Percentiles rank a stretch among this genome's conserved stretches.
phyloP scores from a whole-genome alignment of 1,284 basidiomycete species.

The Chalciporus sp. region DNA sequence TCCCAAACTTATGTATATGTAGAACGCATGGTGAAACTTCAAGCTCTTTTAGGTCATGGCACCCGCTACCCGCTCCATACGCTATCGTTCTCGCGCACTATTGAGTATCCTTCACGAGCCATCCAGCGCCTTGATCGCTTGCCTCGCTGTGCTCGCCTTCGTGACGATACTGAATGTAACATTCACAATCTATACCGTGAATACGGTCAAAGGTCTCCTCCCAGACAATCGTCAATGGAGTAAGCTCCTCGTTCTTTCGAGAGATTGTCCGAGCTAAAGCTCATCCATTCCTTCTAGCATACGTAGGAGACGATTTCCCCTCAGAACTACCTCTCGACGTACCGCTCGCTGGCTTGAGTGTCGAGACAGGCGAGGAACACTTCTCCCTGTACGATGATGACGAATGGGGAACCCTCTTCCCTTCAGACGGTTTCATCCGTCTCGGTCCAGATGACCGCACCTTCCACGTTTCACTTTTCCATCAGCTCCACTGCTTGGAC shows the following conservation, averaged over 20 bases:
- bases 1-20: constrained; percentile 8
- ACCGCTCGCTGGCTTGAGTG: constrained; percentile 28
- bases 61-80: neutral
- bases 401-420: constrained; percentile 42
- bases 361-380: constrained; percentile 24
- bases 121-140: constrained; percentile 6
- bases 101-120: neutral
- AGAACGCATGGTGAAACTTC: neutral
- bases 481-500: constrained; percentile 42
- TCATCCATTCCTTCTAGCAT: constrained; percentile 13
- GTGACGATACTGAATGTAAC: constrained; percentile 29
- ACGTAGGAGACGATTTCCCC: constrained; percentile 33
- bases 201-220: constrained; percentile 12
- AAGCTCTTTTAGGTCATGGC: constrained; percentile 2
- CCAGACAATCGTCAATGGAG: constrained; percentile 28
- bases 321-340: constrained; percentile 31
- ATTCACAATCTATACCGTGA: constrained; percentile 22
- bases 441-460: constrained; percentile 36
- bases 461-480: constrained; percentile 38
- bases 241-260: constrained; percentile 4
- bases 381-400: constrained; percentile 35
- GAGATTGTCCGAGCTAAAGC: constrained; percentile 1
- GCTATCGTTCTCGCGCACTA: neutral
- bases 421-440: constrained; percentile 38
- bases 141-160: constrained; percentile 20